Percentiles rank a stretch among this genome's conserved stretches.
Evolutionary conservation across 176 grass and related monocot species (phyloP).

Genomic region (Pontederia crassipes): DNA sequence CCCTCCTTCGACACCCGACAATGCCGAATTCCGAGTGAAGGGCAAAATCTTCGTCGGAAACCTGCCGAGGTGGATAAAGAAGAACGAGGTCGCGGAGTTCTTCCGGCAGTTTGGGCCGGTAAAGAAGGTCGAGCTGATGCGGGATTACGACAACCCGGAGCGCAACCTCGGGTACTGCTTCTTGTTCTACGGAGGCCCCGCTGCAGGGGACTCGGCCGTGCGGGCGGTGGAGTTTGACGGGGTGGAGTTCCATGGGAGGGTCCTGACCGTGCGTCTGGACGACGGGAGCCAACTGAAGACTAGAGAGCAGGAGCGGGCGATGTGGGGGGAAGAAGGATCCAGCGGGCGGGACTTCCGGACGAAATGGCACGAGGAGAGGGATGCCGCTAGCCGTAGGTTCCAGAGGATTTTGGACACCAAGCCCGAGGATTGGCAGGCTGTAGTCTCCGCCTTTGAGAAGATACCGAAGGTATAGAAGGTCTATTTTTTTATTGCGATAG

Average conservation of each 20-base stretch:
- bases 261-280: conserved; percentile 68
- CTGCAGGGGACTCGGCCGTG: conserved; percentile 34
- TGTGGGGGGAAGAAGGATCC: conserved; percentile 16
- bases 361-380: conserved; percentile 69
- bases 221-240: conserved; percentile 70
- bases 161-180: conserved; percentile 92
- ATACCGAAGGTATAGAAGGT: conserved; percentile 55
- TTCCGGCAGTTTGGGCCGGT: conserved; percentile 87
- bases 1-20: neutral
- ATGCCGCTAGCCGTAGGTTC: conserved; percentile 51
- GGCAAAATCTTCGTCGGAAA: conserved; percentile 88
- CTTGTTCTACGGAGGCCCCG: conserved; percentile 55
- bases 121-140: conserved; percentile 72
- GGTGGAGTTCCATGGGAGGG: conserved; percentile 66
- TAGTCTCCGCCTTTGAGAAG: conserved; percentile 81
- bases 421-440: conserved; percentile 80
- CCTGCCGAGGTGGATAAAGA: conserved; percentile 55
- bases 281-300: conserved; percentile 60
- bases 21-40: conserved; percentile 42
- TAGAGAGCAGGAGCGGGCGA: conserved; percentile 52
- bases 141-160: conserved; percentile 56
- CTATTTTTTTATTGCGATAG: too few species aligned
- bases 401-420: conserved; percentile 53
- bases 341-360: conserved; percentile 39
- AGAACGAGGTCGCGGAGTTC: conserved; percentile 66